Percentiles rank a stretch among this genome's conserved stretches.
Conservation (phyloP, 2,329 filamentous ascomycete genomes). For the Tolypocladium pustulatum region DNA sequence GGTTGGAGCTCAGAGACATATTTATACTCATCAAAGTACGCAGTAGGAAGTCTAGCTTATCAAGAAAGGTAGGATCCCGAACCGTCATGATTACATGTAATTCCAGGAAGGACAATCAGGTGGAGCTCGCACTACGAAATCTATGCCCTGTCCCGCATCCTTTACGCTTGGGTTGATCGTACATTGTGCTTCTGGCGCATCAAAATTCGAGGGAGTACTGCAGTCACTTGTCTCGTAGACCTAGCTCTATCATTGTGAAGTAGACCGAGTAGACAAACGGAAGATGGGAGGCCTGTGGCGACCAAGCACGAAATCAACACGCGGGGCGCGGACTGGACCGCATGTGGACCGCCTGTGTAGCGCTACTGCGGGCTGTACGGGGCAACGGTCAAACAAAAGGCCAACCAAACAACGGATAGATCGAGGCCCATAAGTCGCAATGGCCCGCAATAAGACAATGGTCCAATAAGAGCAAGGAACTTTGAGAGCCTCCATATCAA, state of each 20-base stretch:
- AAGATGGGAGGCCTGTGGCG: background rate
- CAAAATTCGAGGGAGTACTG: background rate
- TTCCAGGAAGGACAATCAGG: too few species aligned
- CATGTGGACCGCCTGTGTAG: background rate
- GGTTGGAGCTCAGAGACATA: background rate
- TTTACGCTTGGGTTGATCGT: background rate
- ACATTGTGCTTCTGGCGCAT: background rate
- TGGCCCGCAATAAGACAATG: background rate
- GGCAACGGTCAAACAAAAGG: background rate
- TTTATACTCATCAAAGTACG: background rate
- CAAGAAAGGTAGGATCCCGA: background rate
- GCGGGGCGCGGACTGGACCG: background rate
- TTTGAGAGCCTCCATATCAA: background rate
- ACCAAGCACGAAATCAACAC: background rate
- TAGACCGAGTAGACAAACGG: background rate
- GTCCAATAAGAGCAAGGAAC: background rate
- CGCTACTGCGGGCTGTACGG: background rate
- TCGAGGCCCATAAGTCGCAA: background rate
- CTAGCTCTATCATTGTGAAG: background rate
- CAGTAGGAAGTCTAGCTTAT: background rate
- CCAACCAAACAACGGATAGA: background rate
- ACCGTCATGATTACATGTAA: background rate
- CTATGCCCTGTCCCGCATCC: background rate
- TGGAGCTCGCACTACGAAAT: background rate
- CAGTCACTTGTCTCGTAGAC: background rate